Conservation (phyloP, 2,329 filamentous ascomycete genomes). For the Calonectria hawksworthii region DNA sequence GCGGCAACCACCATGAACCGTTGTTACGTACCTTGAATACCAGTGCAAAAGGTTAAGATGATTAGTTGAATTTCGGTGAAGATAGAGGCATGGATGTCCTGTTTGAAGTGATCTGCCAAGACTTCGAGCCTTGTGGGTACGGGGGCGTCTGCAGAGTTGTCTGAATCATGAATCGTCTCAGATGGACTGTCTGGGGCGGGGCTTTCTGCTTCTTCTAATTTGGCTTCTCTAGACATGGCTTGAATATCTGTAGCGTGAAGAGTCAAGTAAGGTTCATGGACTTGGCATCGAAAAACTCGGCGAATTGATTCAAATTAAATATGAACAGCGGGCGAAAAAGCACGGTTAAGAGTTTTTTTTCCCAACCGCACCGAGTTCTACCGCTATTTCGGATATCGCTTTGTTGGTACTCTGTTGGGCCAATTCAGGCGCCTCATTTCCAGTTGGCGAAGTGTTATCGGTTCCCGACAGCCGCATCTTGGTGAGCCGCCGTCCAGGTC, state of each 20-base stretch:
- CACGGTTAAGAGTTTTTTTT: not conserved
- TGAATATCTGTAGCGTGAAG: not conserved
- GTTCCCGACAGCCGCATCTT: slow-evolving; percentile 6
- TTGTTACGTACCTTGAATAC: not conserved
- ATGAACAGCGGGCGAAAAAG: not conserved
- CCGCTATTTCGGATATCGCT: slow-evolving; percentile 8
- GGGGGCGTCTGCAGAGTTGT: not conserved
- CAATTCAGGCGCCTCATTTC: not conserved
- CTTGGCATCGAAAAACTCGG: not conserved
- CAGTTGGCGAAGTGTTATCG: not conserved
- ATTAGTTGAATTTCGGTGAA: not conserved
- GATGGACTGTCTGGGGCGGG: not conserved
- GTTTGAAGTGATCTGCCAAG: not conserved
- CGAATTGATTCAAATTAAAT: not conserved
- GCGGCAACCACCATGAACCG: not conserved
- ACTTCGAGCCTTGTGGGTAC: not conserved
- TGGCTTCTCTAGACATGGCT: not conserved
- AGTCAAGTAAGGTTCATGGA: not conserved
- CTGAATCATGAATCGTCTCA: not conserved
- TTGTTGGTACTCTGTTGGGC: not conserved
- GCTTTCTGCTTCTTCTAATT: not conserved
- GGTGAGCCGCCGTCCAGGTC: not conserved
- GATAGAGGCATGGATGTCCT: not conserved
- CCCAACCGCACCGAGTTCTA: not conserved
- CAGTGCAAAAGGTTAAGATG: not conserved